Conservation (phyloP, 352 stramenopile species). For the Plasmopara muralis region DNA sequence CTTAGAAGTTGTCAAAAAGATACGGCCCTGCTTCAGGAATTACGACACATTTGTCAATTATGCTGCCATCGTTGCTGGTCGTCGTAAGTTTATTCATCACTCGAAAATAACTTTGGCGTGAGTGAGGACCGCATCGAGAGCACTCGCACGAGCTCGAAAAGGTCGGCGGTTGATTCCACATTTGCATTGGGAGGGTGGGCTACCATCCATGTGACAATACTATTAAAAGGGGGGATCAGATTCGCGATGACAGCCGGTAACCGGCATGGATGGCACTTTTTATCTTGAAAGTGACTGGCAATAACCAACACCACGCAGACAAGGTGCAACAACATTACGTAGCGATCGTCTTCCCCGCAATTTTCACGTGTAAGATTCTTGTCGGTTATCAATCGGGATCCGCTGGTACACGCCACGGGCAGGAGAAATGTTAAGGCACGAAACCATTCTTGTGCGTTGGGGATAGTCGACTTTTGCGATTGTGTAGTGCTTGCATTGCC, state of each 20-base stretch:
- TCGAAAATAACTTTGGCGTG: constrained; percentile 28
- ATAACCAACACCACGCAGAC: constrained; percentile 69
- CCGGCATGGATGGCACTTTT: constrained; percentile 30
- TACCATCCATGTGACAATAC: constrained; percentile 48
- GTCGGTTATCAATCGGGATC: constrained; percentile 40
- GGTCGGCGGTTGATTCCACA: constrained; percentile 45
- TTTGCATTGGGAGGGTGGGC: constrained; percentile 45
- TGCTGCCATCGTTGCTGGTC: background rate
- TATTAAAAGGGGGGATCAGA: constrained; percentile 53
- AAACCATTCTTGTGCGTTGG: constrained; percentile 62
- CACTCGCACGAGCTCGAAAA: constrained; percentile 68
- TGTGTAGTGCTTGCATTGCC: constrained; percentile 18
- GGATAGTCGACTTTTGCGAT: constrained; percentile 24
- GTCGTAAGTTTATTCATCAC: constrained; percentile 8
- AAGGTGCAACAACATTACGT: constrained; percentile 71
- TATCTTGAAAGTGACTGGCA: constrained; percentile 45
- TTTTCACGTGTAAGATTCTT: constrained; percentile 37
- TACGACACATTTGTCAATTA: no score
- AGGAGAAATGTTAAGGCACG: constrained; percentile 64
- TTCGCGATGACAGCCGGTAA: constrained; percentile 33
- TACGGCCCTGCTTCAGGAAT: no score
- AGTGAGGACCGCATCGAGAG: constrained; percentile 47
- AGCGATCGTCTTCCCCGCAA: constrained; percentile 68
- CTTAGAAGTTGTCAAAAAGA: no score
- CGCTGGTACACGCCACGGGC: constrained; percentile 64